A percentile compares a stretch with the other conserved stretches of the same genome.
These are phyloP conservation scores for Euphorbia neoarborescens DNA, from an alignment of 441 rosid genomes.

Conservation along the genomic window DNA sequence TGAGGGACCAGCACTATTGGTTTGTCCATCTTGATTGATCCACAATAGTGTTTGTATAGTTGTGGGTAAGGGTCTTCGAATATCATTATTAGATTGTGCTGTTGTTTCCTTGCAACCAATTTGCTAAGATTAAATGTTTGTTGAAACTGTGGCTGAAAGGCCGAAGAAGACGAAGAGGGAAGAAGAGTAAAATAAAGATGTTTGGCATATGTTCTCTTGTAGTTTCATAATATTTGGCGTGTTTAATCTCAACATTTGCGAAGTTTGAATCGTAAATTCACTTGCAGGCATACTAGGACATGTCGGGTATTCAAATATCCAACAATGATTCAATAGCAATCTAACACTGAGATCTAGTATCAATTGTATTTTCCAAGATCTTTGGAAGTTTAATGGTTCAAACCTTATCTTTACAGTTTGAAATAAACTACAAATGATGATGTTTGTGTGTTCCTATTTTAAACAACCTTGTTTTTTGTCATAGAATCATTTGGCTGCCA, in stretches of 20 bases:
- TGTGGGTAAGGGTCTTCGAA: not conserved
- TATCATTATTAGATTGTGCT: not conserved
- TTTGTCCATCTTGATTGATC: not conserved
- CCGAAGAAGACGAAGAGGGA: not conserved
- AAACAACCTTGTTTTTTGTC: not conserved
- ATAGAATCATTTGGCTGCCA: slow-evolving; percentile 6
- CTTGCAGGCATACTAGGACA: not conserved
- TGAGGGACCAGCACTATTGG: not conserved
- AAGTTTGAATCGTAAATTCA: not conserved
- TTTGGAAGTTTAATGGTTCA: not conserved
- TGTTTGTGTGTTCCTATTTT: not conserved
- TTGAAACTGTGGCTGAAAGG: not conserved
- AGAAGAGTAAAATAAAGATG: not conserved
- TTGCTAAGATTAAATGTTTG: not conserved
- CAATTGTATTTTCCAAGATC: not conserved
- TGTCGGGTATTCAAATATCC: too few species aligned
- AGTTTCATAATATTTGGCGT: not conserved
- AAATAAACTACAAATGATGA: not conserved
- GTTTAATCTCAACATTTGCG: not conserved
- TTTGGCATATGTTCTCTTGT: not conserved
- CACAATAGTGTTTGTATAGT: too few species aligned
- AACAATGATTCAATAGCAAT: not conserved
- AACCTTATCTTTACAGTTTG: not conserved
- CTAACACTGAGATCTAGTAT: not conserved
- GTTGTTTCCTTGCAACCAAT: not conserved